Conservation (phyloP, 495 filamentous ascomycete genomes). For the Echria macrotheca region DNA sequence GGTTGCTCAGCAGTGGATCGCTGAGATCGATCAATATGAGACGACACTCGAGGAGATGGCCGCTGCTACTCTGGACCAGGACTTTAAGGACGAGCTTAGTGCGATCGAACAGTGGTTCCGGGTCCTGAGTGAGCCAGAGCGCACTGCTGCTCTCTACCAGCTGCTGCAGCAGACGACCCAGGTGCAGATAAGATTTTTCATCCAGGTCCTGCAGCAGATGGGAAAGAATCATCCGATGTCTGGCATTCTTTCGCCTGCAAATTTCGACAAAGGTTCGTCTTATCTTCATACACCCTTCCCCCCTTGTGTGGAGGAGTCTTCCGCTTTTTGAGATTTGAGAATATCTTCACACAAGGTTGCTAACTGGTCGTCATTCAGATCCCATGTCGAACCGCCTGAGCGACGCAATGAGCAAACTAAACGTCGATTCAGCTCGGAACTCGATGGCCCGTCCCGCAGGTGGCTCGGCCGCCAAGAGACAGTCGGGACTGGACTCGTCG, state of each 20-base stretch:
- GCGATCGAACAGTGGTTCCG: constrained; percentile 99
- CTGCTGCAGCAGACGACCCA: constrained; percentile 97
- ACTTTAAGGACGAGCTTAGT: constrained; percentile 98
- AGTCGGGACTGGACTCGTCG: constrained; percentile 83
- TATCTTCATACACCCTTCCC: too few species aligned
- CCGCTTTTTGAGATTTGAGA: too few species aligned
- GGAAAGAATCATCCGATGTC: constrained; percentile 97
- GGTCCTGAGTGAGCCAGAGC: constrained; percentile 91
- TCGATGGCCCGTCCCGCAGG: constrained; percentile 70
- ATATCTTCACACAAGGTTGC: neutral
- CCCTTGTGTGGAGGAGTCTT: too few species aligned
- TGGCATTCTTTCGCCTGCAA: constrained; percentile 88
- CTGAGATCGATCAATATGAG: constrained; percentile 97
- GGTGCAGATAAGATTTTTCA: constrained; percentile 98
- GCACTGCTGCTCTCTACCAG: constrained; percentile 92
- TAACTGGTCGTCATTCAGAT: constrained; percentile 50
- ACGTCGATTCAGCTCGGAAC: constrained; percentile 77
- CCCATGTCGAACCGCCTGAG: constrained; percentile 94
- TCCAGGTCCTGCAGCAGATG: constrained; percentile 98
- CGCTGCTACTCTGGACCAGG: constrained; percentile 92
- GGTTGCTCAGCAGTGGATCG: constrained; percentile 96
- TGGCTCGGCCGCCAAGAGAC: constrained; percentile 73
- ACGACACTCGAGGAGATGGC: constrained; percentile 98
- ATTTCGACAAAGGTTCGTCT: constrained; percentile 91
- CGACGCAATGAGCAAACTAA: constrained; percentile 96